A percentile compares a stretch with the other conserved stretches of the same genome.
These are phyloP conservation scores for Eutypella sp. DNA, from an alignment of 2,329 filamentous ascomycete species.

Conservation along the genomic window DNA sequence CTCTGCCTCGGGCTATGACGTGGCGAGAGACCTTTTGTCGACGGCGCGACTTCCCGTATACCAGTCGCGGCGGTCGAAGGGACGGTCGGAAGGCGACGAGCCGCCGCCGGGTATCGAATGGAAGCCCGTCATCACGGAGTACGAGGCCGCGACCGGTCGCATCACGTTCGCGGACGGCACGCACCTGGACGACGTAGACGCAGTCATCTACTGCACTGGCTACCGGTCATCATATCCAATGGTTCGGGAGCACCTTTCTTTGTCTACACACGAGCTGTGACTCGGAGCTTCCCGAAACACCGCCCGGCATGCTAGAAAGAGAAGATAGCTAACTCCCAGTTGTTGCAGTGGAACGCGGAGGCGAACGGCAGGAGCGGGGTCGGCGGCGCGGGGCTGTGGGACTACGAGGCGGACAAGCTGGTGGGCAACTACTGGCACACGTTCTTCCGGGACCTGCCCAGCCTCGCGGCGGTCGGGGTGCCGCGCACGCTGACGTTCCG, in stretches of 20 bases:
- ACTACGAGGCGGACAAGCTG: constrained; percentile 42
- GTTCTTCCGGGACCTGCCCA: constrained; percentile 43
- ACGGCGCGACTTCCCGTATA: constrained; percentile 40
- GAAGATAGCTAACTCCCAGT: no score
- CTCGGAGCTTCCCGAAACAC: no score
- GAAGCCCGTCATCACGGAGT: constrained; percentile 48
- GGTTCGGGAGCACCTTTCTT: no score
- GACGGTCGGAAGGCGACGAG: constrained; percentile 44
- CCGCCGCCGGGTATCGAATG: constrained; percentile 45
- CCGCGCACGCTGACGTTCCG: constrained; percentile 48
- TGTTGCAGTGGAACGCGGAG: no score
- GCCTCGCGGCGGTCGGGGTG: constrained; percentile 46
- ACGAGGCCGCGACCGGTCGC: constrained; percentile 31
- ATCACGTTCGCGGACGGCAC: constrained; percentile 38
- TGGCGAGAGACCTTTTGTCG: constrained; percentile 32
- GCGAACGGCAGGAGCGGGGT: no score
- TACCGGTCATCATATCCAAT: constrained; percentile 40
- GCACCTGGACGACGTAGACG: constrained; percentile 31
- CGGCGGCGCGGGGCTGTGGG: constrained; percentile 44
- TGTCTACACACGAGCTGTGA: no score
- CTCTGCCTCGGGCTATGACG: constrained; percentile 39
- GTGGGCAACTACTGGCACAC: constrained; percentile 46
- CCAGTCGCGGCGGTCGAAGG: constrained; percentile 44
- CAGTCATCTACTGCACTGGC: constrained; percentile 38
- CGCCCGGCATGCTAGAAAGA: no score